Evolutionary conservation across 192 early-diverging fungal species (phyloP).

Genomic region (Umbelopsis sp.): DNA sequence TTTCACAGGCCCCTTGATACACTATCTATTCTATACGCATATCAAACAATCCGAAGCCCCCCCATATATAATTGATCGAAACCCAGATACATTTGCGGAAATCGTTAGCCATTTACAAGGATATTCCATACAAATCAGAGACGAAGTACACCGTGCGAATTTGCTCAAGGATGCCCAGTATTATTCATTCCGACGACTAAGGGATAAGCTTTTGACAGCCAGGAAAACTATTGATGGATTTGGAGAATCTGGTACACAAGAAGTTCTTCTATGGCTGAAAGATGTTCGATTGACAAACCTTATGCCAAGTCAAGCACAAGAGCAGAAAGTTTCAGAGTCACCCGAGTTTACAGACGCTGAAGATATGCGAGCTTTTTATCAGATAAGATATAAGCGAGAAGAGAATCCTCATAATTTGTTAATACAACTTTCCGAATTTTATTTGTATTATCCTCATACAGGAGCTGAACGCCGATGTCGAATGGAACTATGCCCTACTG

Average conservation of each 20-base stretch:
- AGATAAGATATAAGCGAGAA: constrained; percentile 35
- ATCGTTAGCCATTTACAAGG: constrained; percentile 57
- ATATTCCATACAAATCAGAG: constrained; percentile 54
- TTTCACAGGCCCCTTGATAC: constrained; percentile 40
- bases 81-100: constrained; percentile 56
- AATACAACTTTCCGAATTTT: constrained; percentile 28
- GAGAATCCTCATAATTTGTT: constrained; percentile 22
- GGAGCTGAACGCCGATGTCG: background rate
- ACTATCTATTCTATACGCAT: constrained; percentile 27
- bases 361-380: background rate
- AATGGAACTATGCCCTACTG: constrained; percentile 14
- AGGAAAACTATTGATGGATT: constrained; percentile 42
- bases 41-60: constrained; percentile 1
- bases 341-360: background rate
- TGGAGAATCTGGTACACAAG: constrained; percentile 26
- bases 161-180: constrained; percentile 56
- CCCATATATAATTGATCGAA: constrained; percentile 46
- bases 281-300: constrained; percentile 38
- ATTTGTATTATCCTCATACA: constrained; percentile 21
- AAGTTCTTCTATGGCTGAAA: constrained; percentile 41
- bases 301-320: background rate
- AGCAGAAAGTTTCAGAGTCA: background rate
- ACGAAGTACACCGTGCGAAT: constrained; percentile 56
- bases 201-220: constrained; percentile 41
- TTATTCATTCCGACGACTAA: constrained; percentile 39